These are phyloP conservation scores for Clonostachys chloroleuca DNA, from an alignment of 2,329 filamentous ascomycete genomes.

Conservation along the genomic window DNA sequence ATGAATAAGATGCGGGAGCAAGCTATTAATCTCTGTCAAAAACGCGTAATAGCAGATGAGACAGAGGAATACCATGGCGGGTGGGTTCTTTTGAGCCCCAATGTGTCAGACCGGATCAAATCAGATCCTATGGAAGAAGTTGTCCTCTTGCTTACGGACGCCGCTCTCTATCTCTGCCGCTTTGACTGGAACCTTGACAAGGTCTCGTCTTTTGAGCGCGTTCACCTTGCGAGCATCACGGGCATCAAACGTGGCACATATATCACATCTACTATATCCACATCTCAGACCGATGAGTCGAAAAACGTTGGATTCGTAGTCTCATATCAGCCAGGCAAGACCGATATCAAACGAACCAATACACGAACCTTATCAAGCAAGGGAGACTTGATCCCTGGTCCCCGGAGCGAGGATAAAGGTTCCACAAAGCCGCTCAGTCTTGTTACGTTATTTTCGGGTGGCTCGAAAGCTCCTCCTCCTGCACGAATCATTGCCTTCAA, in stretches of 20 bases:
- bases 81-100: slow-evolving; percentile 83
- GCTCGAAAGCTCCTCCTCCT: slow-evolving; percentile 18
- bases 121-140: slow-evolving; percentile 81
- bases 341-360: slow-evolving; percentile 74
- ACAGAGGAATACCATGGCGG: slow-evolving; percentile 81
- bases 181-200: slow-evolving; percentile 97
- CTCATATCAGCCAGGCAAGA: slow-evolving; percentile 67
- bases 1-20: slow-evolving; percentile 79
- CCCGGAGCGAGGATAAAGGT: slow-evolving; percentile 10
- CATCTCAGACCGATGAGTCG: slow-evolving; percentile 69
- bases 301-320: slow-evolving; percentile 84
- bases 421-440: slow-evolving; percentile 24
- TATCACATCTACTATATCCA: slow-evolving; percentile 81
- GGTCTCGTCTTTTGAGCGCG: slow-evolving; percentile 84
- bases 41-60: slow-evolving; percentile 80
- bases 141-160: slow-evolving; percentile 80
- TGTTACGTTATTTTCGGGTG: slow-evolving; percentile 33
- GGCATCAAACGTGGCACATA: slow-evolving; percentile 79
- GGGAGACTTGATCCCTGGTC: slow-evolving; percentile 19
- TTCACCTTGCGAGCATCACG: slow-evolving; percentile 70
- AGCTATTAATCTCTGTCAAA: slow-evolving; percentile 84
- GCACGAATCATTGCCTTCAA: slow-evolving; percentile 47
- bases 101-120: slow-evolving; percentile 61
- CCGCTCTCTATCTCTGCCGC: slow-evolving; percentile 80
- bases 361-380: slow-evolving; percentile 71